These are phyloP conservation scores for Acanthochlamys bracteata DNA, from an alignment of 106 monocot species.

Conservation along the genomic window DNA sequence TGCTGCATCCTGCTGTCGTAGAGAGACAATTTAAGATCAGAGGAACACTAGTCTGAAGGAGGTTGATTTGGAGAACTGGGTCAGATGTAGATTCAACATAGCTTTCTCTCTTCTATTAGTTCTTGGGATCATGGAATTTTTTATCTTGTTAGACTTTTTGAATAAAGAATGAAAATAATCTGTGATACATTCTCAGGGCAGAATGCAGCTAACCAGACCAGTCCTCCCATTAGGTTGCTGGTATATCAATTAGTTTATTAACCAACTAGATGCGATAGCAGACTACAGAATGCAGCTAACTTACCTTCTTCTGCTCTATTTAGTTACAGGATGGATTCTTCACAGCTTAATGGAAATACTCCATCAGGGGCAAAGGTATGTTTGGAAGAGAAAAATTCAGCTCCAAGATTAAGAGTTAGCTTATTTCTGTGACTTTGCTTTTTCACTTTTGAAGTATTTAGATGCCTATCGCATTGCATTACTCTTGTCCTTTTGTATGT, in stretches of 20 bases:
- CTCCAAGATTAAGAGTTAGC: conserved; percentile 14
- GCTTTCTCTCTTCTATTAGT: background rate
- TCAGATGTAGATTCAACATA: background rate
- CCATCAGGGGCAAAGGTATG: conserved; percentile 40
- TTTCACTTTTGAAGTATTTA: background rate
- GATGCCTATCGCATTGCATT: no score
- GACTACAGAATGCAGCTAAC: no score
- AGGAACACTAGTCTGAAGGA: conserved; percentile 3
- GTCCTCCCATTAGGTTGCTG: conserved; percentile 5
- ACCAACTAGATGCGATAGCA: background rate
- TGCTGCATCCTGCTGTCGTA: no score
- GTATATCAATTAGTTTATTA: background rate
- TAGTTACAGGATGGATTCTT: background rate
- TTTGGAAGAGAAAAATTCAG: conserved; percentile 25
- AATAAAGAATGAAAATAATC: no score
- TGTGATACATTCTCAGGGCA: background rate
- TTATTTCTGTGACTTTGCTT: conserved; percentile 8
- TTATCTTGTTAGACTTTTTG: no score
- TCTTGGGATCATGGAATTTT: no score
- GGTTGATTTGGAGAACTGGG: conserved; percentile 2
- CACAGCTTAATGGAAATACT: conserved; percentile 14
- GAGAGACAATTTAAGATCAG: no score
- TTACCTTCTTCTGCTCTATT: background rate
- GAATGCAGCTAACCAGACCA: background rate
- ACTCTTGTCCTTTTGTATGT: no score